Evolutionary conservation across 208 protist genomes (phyloP), one percentile per base, ranked within the genome.

Genomic region (Crithidia acanthocephali): DNA sequence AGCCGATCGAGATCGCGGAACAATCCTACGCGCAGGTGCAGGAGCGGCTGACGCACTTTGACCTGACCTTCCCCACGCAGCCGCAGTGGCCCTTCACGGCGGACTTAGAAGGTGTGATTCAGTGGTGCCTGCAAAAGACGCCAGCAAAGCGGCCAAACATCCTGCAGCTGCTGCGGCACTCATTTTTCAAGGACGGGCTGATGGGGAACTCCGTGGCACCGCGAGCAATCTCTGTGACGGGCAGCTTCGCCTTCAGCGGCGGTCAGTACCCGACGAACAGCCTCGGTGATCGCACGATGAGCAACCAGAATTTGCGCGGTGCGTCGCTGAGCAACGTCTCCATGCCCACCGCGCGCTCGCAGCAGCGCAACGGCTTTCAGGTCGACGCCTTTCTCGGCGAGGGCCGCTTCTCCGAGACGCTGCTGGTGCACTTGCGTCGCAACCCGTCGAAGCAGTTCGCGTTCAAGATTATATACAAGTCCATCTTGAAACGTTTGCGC

Each of bases 381-480:
- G 79, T 93, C 10, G 79, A 83, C 48, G 76, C 37, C 22, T 53
- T 83, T 20, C 71, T 93, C 22, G 87, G 84, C 37, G 72, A 67
- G 18, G 88, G 88, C 25, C 62, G 73, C 20, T 70, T 80, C 16
- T 85, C 86, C 18, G 81, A 95, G 53, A 88, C 86, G 23, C 74
- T 91, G 55, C 74, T 90, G 33, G 88, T 89, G 15, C 83, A 90
- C 57, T 67, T 81, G 35, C 83, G 83, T 51, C 61, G 72, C 48
- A 83, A 83, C 32, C 70, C 83, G 0, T 66, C 61, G 10, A 79
- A 90, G 30, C 70, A 75, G 61, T 89, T 85, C 47, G 79, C 76
- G 33, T 88, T 93, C 68, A 95, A 93, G 64, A 74, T 89, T 11
- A 65, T 92, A n/a, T 62, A 69, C 23, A 71, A 72, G 53, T 87